These are phyloP conservation scores for Kluyveromyces starmeri DNA, from an alignment of 805 yeast species.

Conservation along the genomic window DNA sequence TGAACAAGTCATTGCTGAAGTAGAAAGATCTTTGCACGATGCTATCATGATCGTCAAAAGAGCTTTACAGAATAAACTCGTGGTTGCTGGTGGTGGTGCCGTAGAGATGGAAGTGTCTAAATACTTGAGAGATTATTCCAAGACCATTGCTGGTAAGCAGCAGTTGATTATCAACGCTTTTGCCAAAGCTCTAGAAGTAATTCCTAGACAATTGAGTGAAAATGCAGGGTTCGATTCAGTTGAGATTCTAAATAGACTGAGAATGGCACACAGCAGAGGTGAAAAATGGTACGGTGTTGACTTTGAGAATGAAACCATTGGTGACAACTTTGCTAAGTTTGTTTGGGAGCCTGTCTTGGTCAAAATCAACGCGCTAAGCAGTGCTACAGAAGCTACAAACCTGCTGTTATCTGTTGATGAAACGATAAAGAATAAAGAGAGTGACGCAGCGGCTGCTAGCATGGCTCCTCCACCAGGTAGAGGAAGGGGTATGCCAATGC, in stretches of 20 bases:
- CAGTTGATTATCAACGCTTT: conserved; percentile 86
- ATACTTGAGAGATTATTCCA: conserved; percentile 77
- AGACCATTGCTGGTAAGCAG: conserved; percentile 89
- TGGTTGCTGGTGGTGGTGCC: conserved; percentile 99
- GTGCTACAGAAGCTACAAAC: conserved; percentile 96
- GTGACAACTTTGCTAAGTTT: conserved; percentile 74
- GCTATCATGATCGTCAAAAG: conserved; percentile 98
- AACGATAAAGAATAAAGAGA: conserved; percentile 70
- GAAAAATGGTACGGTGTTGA: conserved; percentile 90
- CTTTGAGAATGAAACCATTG: conserved; percentile 73
- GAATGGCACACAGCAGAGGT: conserved; percentile 92
- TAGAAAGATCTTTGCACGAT: conserved; percentile 94
- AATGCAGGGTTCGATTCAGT: conserved; percentile 98
- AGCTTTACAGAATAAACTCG: conserved; percentile 73
- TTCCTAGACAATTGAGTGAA: conserved; percentile 96
- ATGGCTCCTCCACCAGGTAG: conserved; percentile 43
- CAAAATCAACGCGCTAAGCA: conserved; percentile 83
- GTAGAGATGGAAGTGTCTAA: conserved; percentile 94
- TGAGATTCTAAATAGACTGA: conserved; percentile 80
- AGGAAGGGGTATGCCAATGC: conserved; percentile 62
- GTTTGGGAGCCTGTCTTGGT: conserved; percentile 98
- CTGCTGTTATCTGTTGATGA: conserved; percentile 93
- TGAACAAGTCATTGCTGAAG: conserved; percentile 95
- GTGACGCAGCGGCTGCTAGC: conserved; percentile 43
- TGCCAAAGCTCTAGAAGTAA: conserved; percentile 90